phyloP scores from a whole-genome alignment of 495 filamentous ascomycete genomes.

The Hypoxylon fragiforme region DNA sequence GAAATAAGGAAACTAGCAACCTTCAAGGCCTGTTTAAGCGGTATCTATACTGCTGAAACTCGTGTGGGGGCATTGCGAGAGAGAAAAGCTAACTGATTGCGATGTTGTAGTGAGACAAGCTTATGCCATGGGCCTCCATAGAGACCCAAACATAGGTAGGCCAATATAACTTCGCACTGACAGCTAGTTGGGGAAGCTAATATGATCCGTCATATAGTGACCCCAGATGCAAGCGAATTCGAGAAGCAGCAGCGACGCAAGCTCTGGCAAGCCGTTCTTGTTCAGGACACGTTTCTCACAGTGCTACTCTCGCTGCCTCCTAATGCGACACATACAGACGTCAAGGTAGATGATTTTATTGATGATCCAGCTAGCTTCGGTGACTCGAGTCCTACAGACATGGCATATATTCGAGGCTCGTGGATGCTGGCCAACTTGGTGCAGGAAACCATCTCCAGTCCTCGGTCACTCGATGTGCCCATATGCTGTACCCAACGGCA shows the following conservation, averaged over 20 bases:
- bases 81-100: too few species aligned
- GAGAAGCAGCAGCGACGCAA: constrained; percentile 73
- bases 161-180: not conserved
- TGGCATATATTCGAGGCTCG: constrained; percentile 67
- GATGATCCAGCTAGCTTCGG: constrained; percentile 53
- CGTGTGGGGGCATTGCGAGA: not conserved
- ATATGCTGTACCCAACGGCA: constrained; percentile 61
- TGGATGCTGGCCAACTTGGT: constrained; percentile 74
- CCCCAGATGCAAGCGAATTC: constrained; percentile 58
- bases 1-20: too few species aligned
- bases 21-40: not conserved
- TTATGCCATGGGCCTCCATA: constrained; percentile 74
- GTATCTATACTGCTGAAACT: not conserved
- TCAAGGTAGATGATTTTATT: constrained; percentile 65
- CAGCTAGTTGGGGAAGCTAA: constrained; percentile 7
- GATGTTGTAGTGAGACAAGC: constrained; percentile 62
- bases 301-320: constrained; percentile 72
- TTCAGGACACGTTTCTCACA: constrained; percentile 79
- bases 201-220: constrained; percentile 40
- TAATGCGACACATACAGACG: constrained; percentile 71
- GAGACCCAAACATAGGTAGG: constrained; percentile 68
- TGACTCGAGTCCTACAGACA: constrained; percentile 58
- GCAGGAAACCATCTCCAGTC: constrained; percentile 67
- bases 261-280: constrained; percentile 73
- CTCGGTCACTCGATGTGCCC: constrained; percentile 65